phyloP scores from a whole-genome alignment of 768 basidiomycete species.

The Pleurotus tuber-regium region DNA sequence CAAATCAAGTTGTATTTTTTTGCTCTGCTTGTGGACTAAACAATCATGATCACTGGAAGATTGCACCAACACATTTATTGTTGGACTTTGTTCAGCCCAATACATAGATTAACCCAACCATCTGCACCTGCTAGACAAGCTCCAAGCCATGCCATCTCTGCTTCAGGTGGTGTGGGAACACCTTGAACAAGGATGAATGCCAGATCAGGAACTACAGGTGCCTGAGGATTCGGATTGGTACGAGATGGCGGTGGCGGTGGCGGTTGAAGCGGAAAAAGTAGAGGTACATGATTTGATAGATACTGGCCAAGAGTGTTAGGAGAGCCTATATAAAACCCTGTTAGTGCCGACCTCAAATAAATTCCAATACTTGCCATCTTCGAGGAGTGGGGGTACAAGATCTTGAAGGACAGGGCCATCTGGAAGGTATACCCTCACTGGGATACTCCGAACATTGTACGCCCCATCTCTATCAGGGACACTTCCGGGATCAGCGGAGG shows the following conservation, averaged over 20 bases:
- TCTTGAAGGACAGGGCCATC: constrained; percentile 92
- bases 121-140: constrained; percentile 90
- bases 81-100: too few species aligned
- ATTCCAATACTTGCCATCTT: constrained; percentile 58
- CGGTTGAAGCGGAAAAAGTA: constrained; percentile 66
- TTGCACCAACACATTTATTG: too few species aligned
- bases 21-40: too few species aligned
- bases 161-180: constrained; percentile 74
- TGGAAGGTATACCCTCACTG: constrained; percentile 85
- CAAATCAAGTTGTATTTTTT: too few species aligned
- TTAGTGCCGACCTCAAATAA: too few species aligned
- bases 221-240: constrained; percentile 34
- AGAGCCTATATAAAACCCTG: constrained; percentile 48
- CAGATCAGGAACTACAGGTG: constrained; percentile 41
- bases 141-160: constrained; percentile 94
- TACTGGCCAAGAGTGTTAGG: constrained; percentile 68
- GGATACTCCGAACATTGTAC: constrained; percentile 84
- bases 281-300: constrained; percentile 71
- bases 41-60: too few species aligned
- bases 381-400: constrained; percentile 73
- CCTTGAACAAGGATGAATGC: constrained; percentile 87
- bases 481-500: constrained; percentile 57
- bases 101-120: constrained; percentile 91
- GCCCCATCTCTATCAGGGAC: constrained; percentile 74
- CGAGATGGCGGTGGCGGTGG: constrained; percentile 42